A percentile compares a stretch with the other conserved stretches of the same genome.
Conservation (phyloP, 257 asterid species). For the Gentiana straminea region DNA sequence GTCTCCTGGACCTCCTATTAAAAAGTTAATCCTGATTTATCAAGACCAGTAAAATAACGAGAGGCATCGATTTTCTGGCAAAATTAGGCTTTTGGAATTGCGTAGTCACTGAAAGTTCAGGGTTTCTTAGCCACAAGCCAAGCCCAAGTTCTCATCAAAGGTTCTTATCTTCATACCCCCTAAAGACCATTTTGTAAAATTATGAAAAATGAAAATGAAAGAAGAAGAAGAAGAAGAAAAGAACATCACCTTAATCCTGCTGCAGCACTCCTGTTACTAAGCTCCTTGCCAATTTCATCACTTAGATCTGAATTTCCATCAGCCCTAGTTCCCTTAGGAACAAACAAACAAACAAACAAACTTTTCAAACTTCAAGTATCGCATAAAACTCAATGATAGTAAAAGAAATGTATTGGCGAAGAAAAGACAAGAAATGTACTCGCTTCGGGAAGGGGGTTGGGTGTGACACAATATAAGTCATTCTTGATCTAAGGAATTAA, state of each 20-base stretch:
- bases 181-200: not conserved
- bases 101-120: too few species aligned
- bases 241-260: slow-evolving; percentile 67
- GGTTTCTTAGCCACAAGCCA: too few species aligned
- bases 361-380: not conserved
- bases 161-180: too few species aligned
- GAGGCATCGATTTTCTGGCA: too few species aligned
- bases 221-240: slow-evolving; percentile 2
- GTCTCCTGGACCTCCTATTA: too few species aligned
- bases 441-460: not conserved
- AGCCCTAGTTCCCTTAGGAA: slow-evolving; percentile 53
- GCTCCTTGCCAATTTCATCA: slow-evolving; percentile 79
- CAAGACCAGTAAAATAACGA: too few species aligned
- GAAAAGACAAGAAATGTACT: not conserved
- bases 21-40: too few species aligned
- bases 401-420: slow-evolving; percentile 5
- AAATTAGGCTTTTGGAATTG: too few species aligned
- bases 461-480: not conserved
- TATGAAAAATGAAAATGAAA: not conserved
- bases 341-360: not conserved
- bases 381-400: not conserved
- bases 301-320: slow-evolving; percentile 52
- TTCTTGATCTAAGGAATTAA: too few species aligned
- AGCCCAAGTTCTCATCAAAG: too few species aligned
- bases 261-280: slow-evolving; percentile 65